These are phyloP conservation scores for Penicillium soppii DNA, from an alignment of 495 filamentous ascomycete species.

Conservation along the genomic window DNA sequence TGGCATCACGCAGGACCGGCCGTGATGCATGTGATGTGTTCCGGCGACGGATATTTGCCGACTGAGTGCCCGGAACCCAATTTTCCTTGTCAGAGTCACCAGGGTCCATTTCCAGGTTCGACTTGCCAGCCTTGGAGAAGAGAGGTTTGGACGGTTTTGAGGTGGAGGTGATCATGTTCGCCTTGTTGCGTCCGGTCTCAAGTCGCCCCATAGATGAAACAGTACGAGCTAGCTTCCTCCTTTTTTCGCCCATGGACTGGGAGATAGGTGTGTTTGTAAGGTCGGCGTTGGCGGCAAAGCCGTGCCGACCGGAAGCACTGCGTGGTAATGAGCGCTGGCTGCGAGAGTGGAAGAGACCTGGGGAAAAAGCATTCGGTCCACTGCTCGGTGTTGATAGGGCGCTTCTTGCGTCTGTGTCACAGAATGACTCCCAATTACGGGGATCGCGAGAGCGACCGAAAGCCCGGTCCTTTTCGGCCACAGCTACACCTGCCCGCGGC, in stretches of 20 bases:
- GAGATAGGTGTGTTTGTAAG: slow-evolving; percentile 44
- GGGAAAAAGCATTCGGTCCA: slow-evolving; percentile 65
- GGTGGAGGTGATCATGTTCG: slow-evolving; percentile 10
- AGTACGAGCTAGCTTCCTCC: slow-evolving; percentile 60
- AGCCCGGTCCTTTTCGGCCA: slow-evolving; percentile 34
- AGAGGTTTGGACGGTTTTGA: slow-evolving; percentile 28
- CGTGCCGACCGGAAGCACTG: slow-evolving; percentile 50
- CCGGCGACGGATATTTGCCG: slow-evolving; percentile 38
- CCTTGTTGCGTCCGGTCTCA: slow-evolving; percentile 45
- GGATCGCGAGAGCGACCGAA: slow-evolving; percentile 79
- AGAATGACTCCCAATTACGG: slow-evolving; percentile 80
- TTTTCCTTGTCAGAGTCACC: slow-evolving; percentile 95
- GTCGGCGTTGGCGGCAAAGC: slow-evolving; percentile 48
- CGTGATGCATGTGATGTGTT: slow-evolving; percentile 35
- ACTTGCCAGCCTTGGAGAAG: slow-evolving; percentile 26
- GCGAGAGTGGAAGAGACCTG: slow-evolving; percentile 66
- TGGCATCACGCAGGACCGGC: slow-evolving; percentile 49
- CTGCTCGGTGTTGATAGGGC: slow-evolving; percentile 69
- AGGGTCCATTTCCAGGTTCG: slow-evolving; percentile 42
- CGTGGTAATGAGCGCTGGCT: slow-evolving; percentile 48
- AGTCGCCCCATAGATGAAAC: slow-evolving; percentile 67
- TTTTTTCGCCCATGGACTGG: slow-evolving; percentile 53
- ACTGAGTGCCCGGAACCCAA: slow-evolving; percentile 63
- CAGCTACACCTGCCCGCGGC: slow-evolving; percentile 23
- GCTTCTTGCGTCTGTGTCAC: slow-evolving; percentile 69